These are phyloP conservation scores for Aspergillus pseudoviridinutans DNA, from an alignment of 2,329 filamentous ascomycete genomes.

Conservation along the genomic window DNA sequence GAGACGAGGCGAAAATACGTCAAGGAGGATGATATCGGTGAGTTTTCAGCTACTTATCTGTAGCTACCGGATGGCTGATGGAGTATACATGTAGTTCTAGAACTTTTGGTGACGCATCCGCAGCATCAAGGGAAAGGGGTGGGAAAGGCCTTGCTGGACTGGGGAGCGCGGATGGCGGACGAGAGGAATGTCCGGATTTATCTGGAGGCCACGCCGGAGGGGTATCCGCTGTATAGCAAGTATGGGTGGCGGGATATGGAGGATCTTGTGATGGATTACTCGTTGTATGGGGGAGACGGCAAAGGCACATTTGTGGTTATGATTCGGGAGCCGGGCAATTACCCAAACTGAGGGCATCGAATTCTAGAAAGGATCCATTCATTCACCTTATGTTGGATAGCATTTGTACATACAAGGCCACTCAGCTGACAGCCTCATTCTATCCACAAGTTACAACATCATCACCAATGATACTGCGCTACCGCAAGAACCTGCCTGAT, in stretches of 20 bases:
- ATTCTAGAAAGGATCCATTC: too few relatives aligned
- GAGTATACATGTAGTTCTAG: constrained; percentile 30
- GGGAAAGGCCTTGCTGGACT: constrained; percentile 43
- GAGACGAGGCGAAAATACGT: constrained; percentile 15
- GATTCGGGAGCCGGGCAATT: constrained; percentile 16
- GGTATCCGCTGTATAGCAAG: constrained; percentile 46
- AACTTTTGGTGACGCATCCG: constrained; percentile 44
- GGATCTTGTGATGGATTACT: constrained; percentile 34
- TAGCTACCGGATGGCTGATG: neutral
- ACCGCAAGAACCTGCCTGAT: constrained; percentile 6
- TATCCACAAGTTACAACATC: too few relatives aligned
- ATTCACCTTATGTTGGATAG: neutral
- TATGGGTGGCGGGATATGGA: constrained; percentile 46
- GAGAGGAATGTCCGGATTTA: constrained; percentile 43
- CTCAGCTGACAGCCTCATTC: too few relatives aligned
- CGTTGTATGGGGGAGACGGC: constrained; percentile 21
- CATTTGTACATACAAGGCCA: too few relatives aligned
- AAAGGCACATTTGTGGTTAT: constrained; percentile 21
- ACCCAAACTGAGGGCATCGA: too few relatives aligned
- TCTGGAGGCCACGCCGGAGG: constrained; percentile 50
- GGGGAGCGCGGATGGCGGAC: constrained; percentile 48
- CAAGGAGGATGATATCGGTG: constrained; percentile 22
- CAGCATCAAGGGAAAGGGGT: constrained; percentile 47
- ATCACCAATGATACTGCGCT: too few relatives aligned
- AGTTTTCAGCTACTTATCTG: constrained; percentile 1